Conservation (phyloP, 2,329 filamentous ascomycete genomes). For the Colletotrichum melonis region DNA sequence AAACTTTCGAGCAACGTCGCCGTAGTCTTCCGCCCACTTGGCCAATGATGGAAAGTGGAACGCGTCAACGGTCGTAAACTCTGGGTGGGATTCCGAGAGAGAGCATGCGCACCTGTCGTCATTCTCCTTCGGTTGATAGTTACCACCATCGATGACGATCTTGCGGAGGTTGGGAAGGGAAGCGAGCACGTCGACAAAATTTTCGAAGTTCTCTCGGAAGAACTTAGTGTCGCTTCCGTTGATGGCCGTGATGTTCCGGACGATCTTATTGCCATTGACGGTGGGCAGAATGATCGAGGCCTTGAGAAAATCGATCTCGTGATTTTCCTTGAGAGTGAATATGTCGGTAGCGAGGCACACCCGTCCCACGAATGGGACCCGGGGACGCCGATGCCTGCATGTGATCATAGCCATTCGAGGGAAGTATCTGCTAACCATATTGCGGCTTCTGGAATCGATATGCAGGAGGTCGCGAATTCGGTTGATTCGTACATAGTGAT, state of each 20-base stretch:
- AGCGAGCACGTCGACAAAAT: neutral
- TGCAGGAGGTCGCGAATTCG: neutral
- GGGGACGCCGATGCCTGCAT: neutral
- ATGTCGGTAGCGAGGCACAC: neutral
- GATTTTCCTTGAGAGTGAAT: neutral
- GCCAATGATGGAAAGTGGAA: neutral
- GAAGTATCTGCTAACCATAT: neutral
- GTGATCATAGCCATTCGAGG: neutral
- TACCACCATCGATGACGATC: neutral
- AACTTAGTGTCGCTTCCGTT: neutral
- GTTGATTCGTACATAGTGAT: neutral
- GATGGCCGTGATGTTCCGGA: neutral
- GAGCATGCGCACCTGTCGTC: neutral
- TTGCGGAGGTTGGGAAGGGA: neutral
- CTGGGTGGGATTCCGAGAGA: neutral
- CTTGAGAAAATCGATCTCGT: neutral
- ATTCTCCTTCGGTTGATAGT: neutral
- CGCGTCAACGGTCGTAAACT: neutral
- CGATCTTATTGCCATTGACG: neutral
- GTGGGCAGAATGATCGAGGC: neutral
- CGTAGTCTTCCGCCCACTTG: neutral
- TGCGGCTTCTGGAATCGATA: neutral
- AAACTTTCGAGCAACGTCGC: neutral
- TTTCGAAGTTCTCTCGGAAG: neutral
- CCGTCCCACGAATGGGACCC: neutral